Evolutionary conservation across 495 filamentous ascomycete genomes (phyloP), one percentile per base, ranked within the genome.

Genomic region (Trichoderma virens): DNA sequence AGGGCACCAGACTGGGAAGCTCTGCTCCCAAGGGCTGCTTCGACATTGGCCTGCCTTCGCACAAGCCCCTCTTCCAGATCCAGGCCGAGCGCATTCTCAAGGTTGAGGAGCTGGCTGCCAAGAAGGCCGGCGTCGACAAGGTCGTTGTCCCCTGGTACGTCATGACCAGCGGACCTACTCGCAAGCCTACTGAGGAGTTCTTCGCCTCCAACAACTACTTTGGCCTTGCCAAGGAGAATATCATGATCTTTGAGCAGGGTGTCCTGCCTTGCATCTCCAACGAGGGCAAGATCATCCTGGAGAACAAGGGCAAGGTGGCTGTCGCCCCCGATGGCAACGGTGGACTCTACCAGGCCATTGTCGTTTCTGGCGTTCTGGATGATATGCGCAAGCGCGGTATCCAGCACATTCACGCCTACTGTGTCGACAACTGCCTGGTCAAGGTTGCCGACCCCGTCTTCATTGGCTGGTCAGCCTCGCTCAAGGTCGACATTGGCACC

Each of bases 281-380:
- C 76, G 92, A 98, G 34, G 94, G 93, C 67, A 97, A 98, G 83
- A 98, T 99, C 70, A 76, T 99, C 65, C 80, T 99, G 69, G 92
- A 97, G 77, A 86, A 76, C 75, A 97, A 96, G 82, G 84, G 86
- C 54, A 93, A 89, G 82, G 92, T 95, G 32, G 94, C 94, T 31
- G 95, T 98, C 31, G 95, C 94, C 43, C 94, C 94, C n/a, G 95
- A 99, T 72, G 94, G 94, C 68, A 99, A 99, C 70, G 94, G 94
- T 65, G 94, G 94, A 65, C 90, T 99, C 70, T 99, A 99, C 82
- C 87, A 91, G 75, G 94, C 93, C 47, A 83, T 99, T 43, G 80
- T 96, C 61, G 86, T 84, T 39, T 88, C 90, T 47, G 86, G 87
- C 60, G 92, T 93, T 51, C 85, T 97, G 27, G 85, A 86, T 43